Conservation (phyloP, 805 yeast genomes). For the Kazachstania taianensis region DNA sequence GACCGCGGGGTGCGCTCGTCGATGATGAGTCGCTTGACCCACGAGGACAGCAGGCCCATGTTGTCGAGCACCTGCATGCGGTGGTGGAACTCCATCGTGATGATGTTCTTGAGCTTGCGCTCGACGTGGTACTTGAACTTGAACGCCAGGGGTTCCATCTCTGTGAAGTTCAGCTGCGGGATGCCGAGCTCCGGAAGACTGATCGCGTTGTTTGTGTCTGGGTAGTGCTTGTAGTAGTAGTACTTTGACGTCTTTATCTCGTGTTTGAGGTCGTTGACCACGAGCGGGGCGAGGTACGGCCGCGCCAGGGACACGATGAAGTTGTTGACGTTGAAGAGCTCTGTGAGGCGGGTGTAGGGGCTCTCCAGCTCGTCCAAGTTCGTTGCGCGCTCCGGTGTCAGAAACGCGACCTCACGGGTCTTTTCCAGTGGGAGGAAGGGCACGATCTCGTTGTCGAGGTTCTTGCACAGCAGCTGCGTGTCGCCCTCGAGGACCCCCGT, state of each 20-base stretch:
- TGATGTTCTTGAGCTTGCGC: conserved; percentile 41
- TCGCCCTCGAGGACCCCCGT: conserved; percentile 53
- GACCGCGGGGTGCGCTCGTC: conserved; percentile 81
- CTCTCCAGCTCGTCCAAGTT: conserved; percentile 38
- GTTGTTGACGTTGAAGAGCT: conserved; percentile 89
- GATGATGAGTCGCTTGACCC: conserved; percentile 64
- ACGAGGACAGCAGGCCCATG: conserved; percentile 60
- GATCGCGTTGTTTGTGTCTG: conserved; percentile 26
- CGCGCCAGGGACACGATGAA: conserved; percentile 85
- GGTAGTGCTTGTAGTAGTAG: conserved; percentile 30
- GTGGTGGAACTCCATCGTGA: conserved; percentile 75
- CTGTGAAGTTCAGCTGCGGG: conserved; percentile 25
- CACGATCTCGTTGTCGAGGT: conserved; percentile 51
- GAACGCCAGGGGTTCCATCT: conserved; percentile 30
- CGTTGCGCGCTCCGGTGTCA: conserved; percentile 37
- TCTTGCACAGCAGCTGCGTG: conserved; percentile 49
- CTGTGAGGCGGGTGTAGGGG: conserved; percentile 83
- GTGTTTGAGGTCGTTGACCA: conserved; percentile 74
- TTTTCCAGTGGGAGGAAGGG: conserved; percentile 38
- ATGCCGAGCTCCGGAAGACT: conserved; percentile 15
- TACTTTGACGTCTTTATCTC: conserved; percentile 36
- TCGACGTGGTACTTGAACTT: conserved; percentile 29
- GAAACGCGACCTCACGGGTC: conserved; percentile 22
- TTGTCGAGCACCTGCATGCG: conserved; percentile 71
- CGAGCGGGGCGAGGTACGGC: conserved; percentile 85